These are phyloP conservation scores for Parietichytrium sp. DNA, from an alignment of 108 stramenopile species.

Conservation along the genomic window DNA sequence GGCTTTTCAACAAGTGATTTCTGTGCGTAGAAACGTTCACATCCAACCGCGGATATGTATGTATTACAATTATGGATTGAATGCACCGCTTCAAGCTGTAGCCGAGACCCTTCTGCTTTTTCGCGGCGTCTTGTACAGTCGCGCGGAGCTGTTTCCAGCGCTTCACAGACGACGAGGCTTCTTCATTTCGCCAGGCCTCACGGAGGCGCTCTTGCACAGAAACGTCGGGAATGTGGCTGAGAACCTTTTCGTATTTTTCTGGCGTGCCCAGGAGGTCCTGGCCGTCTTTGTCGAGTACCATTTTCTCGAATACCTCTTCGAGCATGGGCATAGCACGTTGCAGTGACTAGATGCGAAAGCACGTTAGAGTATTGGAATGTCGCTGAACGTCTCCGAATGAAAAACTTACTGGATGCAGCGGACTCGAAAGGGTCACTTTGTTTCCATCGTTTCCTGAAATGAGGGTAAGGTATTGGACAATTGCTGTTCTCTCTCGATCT, in stretches of 20 bases:
- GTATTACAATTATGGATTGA: no score
- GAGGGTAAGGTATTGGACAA: slow-evolving; percentile 94
- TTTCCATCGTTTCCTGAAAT: slow-evolving; percentile 52
- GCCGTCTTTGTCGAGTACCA: slow-evolving; percentile 74
- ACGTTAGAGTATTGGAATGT: no score
- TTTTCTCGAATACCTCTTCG: slow-evolving; percentile 83
- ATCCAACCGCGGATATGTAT: slow-evolving; percentile 94
- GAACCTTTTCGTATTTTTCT: slow-evolving; percentile 74
- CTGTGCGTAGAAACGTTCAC: slow-evolving; percentile 97
- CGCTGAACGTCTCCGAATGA: no score
- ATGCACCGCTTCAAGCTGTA: neutral
- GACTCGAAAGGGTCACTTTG: slow-evolving; percentile 60
- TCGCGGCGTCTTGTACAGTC: neutral
- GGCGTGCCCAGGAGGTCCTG: slow-evolving; percentile 69
- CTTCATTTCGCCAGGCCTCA: neutral
- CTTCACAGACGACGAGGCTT: neutral
- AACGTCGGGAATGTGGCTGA: slow-evolving; percentile 77
- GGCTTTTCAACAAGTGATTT: slow-evolving; percentile 98
- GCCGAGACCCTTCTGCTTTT: no score
- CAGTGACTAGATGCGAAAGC: slow-evolving; percentile 57
- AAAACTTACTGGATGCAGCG: slow-evolving; percentile 74
- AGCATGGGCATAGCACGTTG: slow-evolving; percentile 76
- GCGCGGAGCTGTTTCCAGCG: slow-evolving; percentile 72
- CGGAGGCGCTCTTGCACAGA: slow-evolving; percentile 56
- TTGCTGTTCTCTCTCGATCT: slow-evolving; percentile 86